Evolutionary conservation across 2,329 filamentous ascomycete genomes (phyloP), one percentile per base, ranked within the genome.

Genomic region (Fusarium continuum): DNA sequence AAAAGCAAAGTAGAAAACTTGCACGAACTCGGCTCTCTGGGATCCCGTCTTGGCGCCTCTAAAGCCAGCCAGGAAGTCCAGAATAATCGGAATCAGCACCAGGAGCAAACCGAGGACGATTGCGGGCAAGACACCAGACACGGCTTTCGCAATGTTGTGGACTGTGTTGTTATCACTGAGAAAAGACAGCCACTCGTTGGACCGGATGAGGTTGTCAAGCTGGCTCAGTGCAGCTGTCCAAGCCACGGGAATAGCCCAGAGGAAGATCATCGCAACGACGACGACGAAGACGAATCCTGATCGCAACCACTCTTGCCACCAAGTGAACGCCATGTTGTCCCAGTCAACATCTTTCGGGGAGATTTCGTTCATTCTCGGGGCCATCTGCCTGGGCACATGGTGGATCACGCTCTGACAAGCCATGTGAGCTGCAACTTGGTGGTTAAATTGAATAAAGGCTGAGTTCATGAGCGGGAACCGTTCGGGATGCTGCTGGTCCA

Each of bases 361-460:
- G 40, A 99, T 93, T 73, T 99, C 95, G n/a, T 97, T 91, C 34
- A 91, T 85, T 23, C 95, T 87, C 1, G 95, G 95, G 2, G 92
- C 85, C 95, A 99, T 99, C 39, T 96, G 91, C 69, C 91, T 91
- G 2, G 95, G 95, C 1, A 97, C 77, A 70, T 99, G 95, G 74
- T 98, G 93, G 32, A 91, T 93, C 39, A 96, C 84, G 41, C 92
- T 88, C 74, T 99, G 95, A 74, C 93, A 97, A 55, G 94, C 95
- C 95, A 99, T 98, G 72, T 99, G 95, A 0, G 95, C 95, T 6
- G 94, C 93, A 2, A 97, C 91, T 74, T 99, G 95, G 72, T 97
- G 91, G 72, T 99, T 97, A 83, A 99, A 99, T 74, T 99, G 95
- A 60, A 99, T 93, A 69, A 99, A 99, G 1, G 95, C 95, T 1